Evolutionary conservation across 2,329 filamentous ascomycete species (phyloP), one percentile per base, ranked within the genome.

Genomic region (Pestalotiopsis sp.): DNA sequence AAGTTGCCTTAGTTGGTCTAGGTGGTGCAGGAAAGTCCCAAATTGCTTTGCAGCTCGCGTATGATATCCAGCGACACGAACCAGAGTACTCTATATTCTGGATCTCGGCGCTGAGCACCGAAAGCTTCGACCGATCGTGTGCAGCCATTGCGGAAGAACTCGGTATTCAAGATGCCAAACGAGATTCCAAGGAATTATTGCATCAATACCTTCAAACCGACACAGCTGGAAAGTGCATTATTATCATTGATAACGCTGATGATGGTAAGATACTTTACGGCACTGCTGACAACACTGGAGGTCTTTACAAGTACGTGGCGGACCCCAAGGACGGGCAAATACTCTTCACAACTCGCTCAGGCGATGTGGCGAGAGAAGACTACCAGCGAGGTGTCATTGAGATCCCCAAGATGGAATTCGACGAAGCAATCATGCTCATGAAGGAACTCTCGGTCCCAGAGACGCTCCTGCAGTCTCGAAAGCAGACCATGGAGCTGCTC

Each of bases 171-270:
- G 85, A 85, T 62, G 72, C 86, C 66, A 88, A 88, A 70, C 80
- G 81, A 61, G 90, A 92, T 70, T 74, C 89, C 49, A 85, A 87
- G 66, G 87, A 90, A 72, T 85, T 88, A 79, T 89, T 92, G 73
- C 82, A 87, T 13, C 60, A 68, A 4, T 70, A 78, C 20, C 72
- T 82, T 0, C 74, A 68, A 49, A 77, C 74, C 1, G 70, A 74
- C 17, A 67, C 59, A 4, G 67, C 74, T 0, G 77, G 79, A 7
- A 74, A 69, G 45, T 84, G 80, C 82, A 72, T 84, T 31, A 69
- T 84, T 0, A 73, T 85, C 2, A 70, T 84, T 4, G 80, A 83
- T 60, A 85, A 84, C 67, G 80, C 79, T 0, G 83, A 86, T 45
- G 78, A 83, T 38, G 68, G 68, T 11, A 70, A 77, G 4, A 58